A percentile compares a stretch with the other conserved stretches of the same genome.
phyloP scores from a whole-genome alignment of 2,329 filamentous ascomycete genomes.

The Pseudodiploospora longispora region DNA sequence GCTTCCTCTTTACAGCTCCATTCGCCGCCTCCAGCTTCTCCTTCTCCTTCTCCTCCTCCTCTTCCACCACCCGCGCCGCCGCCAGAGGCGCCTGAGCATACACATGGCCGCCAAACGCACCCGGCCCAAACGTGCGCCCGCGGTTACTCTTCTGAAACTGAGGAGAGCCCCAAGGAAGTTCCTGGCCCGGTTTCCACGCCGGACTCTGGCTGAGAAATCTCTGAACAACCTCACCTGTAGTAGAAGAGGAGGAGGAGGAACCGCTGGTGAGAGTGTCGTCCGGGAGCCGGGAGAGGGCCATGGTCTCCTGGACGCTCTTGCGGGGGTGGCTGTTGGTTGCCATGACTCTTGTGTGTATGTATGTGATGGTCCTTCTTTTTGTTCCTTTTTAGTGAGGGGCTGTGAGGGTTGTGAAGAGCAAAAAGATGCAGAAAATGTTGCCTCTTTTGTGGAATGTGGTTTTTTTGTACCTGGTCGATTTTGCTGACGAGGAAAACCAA shows the following conservation, averaged over 20 bases:
- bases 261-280: conserved; percentile 1
- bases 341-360: conserved; percentile 1
- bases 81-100: conserved; percentile 30
- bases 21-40: conserved; percentile 17
- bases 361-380: too few species aligned
- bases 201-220: conserved; percentile 24
- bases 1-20: conserved; percentile 8
- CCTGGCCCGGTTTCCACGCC: conserved; percentile 23
- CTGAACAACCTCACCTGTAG: conserved; percentile 7
- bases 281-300: conserved; percentile 19
- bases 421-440: not conserved
- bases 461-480: too few species aligned
- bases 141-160: conserved; percentile 7
- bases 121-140: conserved; percentile 8
- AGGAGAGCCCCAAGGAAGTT: conserved; percentile 20
- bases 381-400: not conserved
- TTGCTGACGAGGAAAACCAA: too few species aligned
- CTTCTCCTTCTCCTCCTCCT: conserved; percentile 22
- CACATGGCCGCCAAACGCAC: conserved; percentile 30
- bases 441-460: too few species aligned
- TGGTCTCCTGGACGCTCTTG: conserved; percentile 20
- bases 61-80: conserved; percentile 24
- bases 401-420: not conserved
- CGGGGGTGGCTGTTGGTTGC: conserved; percentile 10
- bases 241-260: not conserved